Percentiles rank a stretch among this genome's conserved stretches.
phyloP scores from a whole-genome alignment of 306 rosid genomes.

The Elaeagnus macrophylla region DNA sequence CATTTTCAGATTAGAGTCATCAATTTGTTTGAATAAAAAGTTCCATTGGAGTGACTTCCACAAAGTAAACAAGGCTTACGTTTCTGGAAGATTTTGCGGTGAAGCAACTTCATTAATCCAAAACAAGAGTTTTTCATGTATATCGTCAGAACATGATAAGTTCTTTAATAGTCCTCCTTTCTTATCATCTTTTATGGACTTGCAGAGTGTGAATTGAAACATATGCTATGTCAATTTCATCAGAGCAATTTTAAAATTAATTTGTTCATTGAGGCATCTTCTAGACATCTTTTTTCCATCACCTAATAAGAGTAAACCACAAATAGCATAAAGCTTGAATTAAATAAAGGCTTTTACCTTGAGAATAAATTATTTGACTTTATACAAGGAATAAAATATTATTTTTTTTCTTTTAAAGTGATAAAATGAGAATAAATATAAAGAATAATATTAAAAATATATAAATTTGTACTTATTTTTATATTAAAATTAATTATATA shows the following conservation, averaged over 20 bases:
- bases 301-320: no score
- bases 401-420: no score
- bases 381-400: no score
- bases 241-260: neutral
- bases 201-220: neutral
- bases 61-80: slow-evolving; percentile 18
- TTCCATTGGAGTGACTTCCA: slow-evolving; percentile 31
- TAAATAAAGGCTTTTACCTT: no score
- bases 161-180: neutral
- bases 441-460: no score
- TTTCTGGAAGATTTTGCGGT: slow-evolving; percentile 60
- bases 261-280: neutral
- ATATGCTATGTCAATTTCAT: neutral
- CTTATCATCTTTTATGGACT: slow-evolving; percentile 9
- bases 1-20: slow-evolving; percentile 30
- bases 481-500: no score
- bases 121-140: slow-evolving; percentile 37
- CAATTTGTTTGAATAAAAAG: slow-evolving; percentile 15
- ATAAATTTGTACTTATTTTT: no score
- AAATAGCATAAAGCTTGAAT: no score
- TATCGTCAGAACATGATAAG: slow-evolving; percentile 18
- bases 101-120: slow-evolving; percentile 50
- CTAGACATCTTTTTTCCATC: no score
- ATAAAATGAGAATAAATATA: no score
- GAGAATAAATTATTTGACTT: no score